Evolutionary conservation across 1,284 basidiomycete genomes (phyloP), one percentile per base, ranked within the genome.

Genomic region (Thecaphora thlaspeos): DNA sequence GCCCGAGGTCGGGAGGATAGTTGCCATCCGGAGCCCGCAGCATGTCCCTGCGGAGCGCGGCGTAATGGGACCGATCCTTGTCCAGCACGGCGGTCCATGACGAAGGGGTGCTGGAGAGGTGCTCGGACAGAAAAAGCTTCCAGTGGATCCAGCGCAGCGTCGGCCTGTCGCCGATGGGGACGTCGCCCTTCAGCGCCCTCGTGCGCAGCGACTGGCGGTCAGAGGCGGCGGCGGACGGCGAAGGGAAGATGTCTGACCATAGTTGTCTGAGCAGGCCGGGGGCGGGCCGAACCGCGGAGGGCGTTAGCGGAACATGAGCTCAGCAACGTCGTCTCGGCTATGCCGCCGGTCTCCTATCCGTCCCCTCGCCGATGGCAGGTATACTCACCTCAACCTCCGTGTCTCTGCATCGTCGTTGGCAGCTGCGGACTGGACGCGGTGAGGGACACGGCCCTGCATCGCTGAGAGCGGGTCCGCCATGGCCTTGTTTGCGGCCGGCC

Each of bases 11-110:
- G 41, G 64, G 64, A 12, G 64, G 60, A 51, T 56, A 67, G 21
- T 60, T 62, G 52, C 64, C 64, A 26, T 67, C 64, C 15, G 64
- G 64, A n/a, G 64, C 64, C 10, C 61, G 50, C 15, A 67, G 50
- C n/a, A 57, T 44, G 18, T 49, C 49, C 18, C 55, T 60, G 12
- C 64, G 48, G 15, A 56, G 49, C 21, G 55, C 48, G 22, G 58
- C 51, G 47, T 67, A 67, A 41, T 56, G 42, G 14, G 59, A 56
- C 22, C 64, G 48, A 4, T 67, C 60, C n/a, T 44, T 48, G 19
- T 59, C 22, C 3, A 60, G 36, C 2, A 63, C 24, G 10, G 57
- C 53, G 10, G 50, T 46, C 64, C 64, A 67, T 21, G 64, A 67
- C 1, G 64, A 60, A 18, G 61, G 64, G 22, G 51, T 55, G 41